Percentiles rank a stretch among this genome's conserved stretches.
Evolutionary conservation across 2,329 filamentous ascomycete species (phyloP).

Genomic region (Exophiala aquamarina): DNA sequence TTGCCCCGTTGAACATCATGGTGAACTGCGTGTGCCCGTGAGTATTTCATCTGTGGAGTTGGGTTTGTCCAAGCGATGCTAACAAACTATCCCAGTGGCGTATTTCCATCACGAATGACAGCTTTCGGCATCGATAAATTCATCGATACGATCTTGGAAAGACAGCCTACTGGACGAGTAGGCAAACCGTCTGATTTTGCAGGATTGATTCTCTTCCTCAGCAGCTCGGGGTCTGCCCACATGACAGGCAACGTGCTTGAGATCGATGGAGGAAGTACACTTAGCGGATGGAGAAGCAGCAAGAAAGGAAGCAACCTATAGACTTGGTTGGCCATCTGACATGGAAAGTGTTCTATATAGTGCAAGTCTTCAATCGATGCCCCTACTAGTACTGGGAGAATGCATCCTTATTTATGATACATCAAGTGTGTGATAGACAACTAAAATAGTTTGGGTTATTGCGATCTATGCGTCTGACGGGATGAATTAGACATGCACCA

Average conservation of each 20-base stretch:
- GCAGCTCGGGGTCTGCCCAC: conserved; percentile 41
- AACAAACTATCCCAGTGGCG: conserved; percentile 40
- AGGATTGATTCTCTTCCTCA: conserved; percentile 46
- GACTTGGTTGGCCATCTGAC: too few species aligned
- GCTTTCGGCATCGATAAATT: conserved; percentile 53
- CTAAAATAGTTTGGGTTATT: too few species aligned
- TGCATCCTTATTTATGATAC: too few species aligned
- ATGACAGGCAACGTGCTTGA: conserved; percentile 48
- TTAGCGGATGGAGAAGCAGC: conserved; percentile 42
- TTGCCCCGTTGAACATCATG: conserved; percentile 54
- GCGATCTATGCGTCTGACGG: too few species aligned
- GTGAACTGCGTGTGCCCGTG: conserved; percentile 44
- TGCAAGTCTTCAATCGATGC: too few species aligned
- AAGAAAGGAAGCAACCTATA: conserved; percentile 27
- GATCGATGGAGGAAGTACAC: conserved; percentile 47
- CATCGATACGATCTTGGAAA: conserved; percentile 46
- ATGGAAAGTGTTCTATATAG: too few species aligned
- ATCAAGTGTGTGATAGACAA: too few species aligned
- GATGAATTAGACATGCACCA: too few species aligned
- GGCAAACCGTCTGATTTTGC: conserved; percentile 51
- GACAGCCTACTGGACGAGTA: conserved; percentile 48
- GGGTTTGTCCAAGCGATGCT: background rate
- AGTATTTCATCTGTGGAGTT: conserved; percentile 7
- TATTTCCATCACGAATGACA: conserved; percentile 56
- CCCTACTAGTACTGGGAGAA: too few species aligned